Percentiles rank a stretch among this genome's conserved stretches.
These are phyloP conservation scores for Boletus albobrunnescens DNA, from an alignment of 1,284 basidiomycete genomes.

Conservation along the genomic window DNA sequence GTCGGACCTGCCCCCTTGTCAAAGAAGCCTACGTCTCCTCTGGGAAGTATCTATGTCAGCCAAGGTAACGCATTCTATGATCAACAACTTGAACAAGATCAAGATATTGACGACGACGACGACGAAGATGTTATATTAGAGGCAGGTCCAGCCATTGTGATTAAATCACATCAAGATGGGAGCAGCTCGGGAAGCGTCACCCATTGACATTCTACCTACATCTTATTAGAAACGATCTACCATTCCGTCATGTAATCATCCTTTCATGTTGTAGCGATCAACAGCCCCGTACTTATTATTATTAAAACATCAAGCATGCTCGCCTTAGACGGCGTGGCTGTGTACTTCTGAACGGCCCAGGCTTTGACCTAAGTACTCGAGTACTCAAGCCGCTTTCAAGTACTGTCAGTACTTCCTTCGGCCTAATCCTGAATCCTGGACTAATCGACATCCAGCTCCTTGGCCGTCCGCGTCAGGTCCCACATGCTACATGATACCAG, in stretches of 20 bases:
- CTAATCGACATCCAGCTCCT: conserved; percentile 1
- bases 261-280: conserved; percentile 16
- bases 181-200: conserved; percentile 27
- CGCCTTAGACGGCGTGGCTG: not conserved
- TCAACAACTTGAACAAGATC: conserved; percentile 37
- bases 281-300: conserved; percentile 11
- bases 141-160: conserved; percentile 54
- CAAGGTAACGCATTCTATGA: conserved; percentile 37
- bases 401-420: not conserved
- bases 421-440: not conserved
- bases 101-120: conserved; percentile 27
- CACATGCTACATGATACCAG: conserved; percentile 35
- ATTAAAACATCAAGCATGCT: not conserved
- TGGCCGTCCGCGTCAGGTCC: not conserved
- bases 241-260: conserved; percentile 18
- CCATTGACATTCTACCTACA: conserved; percentile 18
- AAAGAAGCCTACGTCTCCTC: conserved; percentile 39
- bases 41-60: conserved; percentile 36
- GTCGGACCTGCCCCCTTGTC: conserved; percentile 42
- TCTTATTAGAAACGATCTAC: conserved; percentile 11
- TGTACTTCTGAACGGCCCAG: not conserved
- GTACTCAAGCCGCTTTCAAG: too few relatives aligned
- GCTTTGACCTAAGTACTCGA: too few relatives aligned
- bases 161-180: conserved; percentile 36
- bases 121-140: conserved; percentile 58